Conservation (phyloP, 371 early-diverging fungal species). For the Haplosporangium sp. region DNA sequence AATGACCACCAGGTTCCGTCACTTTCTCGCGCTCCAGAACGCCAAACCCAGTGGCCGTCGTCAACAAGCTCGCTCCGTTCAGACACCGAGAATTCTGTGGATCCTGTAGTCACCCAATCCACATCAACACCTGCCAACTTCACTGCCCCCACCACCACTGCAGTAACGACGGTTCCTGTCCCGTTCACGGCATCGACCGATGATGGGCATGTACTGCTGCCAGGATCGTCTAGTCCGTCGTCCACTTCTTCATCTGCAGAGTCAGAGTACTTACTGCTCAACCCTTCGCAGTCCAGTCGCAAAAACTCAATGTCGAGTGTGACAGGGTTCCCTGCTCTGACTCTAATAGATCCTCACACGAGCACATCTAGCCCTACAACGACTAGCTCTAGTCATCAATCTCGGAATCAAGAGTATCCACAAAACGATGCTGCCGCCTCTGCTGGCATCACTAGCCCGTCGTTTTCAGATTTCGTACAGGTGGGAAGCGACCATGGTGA, state of each 20-base stretch:
- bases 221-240: slow-evolving; percentile 22
- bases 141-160: too few relatives aligned
- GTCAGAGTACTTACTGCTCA: slow-evolving; percentile 43
- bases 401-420: slow-evolving; percentile 2
- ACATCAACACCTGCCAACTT: too few relatives aligned
- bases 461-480: slow-evolving; percentile 41
- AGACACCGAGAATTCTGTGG: too few relatives aligned
- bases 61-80: too few relatives aligned
- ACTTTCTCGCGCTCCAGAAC: too few relatives aligned
- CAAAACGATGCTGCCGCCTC: background rate
- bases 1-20: too few relatives aligned
- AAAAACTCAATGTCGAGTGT: slow-evolving; percentile 34
- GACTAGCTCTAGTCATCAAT: slow-evolving; percentile 3
- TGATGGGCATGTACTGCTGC: background rate
- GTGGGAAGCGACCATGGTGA: slow-evolving; percentile 32
- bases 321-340: slow-evolving; percentile 15
- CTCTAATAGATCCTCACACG: background rate
- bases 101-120: too few relatives aligned
- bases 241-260: slow-evolving; percentile 20
- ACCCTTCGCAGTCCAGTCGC: slow-evolving; percentile 40
- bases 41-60: too few relatives aligned
- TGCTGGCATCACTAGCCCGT: slow-evolving; percentile 20
- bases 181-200: too few relatives aligned
- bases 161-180: too few relatives aligned
- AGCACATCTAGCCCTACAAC: background rate